Evolutionary conservation across 129 eudicot genomes (phyloP), one percentile per base, ranked within the genome.

Genomic region (Kitagawia praeruptora): DNA sequence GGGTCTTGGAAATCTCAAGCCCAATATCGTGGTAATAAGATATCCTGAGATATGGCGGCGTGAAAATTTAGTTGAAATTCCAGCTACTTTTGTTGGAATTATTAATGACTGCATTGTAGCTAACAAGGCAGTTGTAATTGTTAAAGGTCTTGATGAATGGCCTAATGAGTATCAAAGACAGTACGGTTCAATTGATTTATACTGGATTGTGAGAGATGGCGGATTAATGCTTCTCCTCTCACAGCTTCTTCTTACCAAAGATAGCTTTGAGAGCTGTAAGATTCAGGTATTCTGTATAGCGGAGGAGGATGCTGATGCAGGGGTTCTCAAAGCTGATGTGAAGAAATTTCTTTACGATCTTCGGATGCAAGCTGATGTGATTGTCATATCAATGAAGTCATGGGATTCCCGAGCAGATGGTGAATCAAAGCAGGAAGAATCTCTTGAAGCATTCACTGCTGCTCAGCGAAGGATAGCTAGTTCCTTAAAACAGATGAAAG

Each of bases 41-140:
- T 96, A 96, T 80, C 99, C 99, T 9, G 99, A 96, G 56, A 96
- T 96, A 56, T 96, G 99, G 99, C 91, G 99, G 2, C 86, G 99
- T 21, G 99, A 96, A 82, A 96, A 96, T 79, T 49, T 96, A 48
- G 89, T 87, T 2, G 98, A 96, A 79, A 92, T 96, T 12, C 99
- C 99, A 1, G 87, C 97, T 82, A 96, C 98, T 49, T 96, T 96
- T 81, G 99, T 96, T 4, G 99, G 97, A 54, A 92, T 96, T 3
- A 96, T 96, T 23, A 92, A 89, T 48, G 99, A 96, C 88, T 96
- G 99, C 83, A 96, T 96, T 19, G 96, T 96, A n/a, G 99, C 99
- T 6, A 96, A 96, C 70, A 96, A 96, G 84, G 99, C 99, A 4
- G 99, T 96, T 66, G 99, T 96, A 56, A 96, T 96, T 8, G 98